Evolutionary conservation across 306 rosid genomes (phyloP), one percentile per base, ranked within the genome.

Genomic region (Dicorynia guianensis): DNA sequence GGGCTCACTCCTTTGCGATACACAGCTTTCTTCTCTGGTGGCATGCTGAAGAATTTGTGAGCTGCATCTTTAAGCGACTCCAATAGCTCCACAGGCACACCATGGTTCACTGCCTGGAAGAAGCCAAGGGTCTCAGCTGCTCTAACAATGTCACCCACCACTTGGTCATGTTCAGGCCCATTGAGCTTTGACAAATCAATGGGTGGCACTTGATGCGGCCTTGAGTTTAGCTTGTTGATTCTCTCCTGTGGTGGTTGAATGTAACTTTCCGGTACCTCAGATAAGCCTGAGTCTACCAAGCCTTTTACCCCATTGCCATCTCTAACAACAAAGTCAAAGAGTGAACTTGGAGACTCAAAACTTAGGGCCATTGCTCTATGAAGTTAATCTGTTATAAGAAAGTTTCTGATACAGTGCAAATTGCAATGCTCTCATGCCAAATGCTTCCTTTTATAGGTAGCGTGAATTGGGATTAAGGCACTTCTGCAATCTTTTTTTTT

Each of bases 291-390:
- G 44, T 90, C 96, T 33, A 81, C 83, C 44, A 88, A 36, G 18
- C 96, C 88, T 50, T 90, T 90, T 6, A 86, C 91, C 0, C 96
- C 93, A 65, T 90, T 73, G 25, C 96, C 93, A 55, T 85, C 87
- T 76, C 47, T 53, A 0, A 89, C 90, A 9, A 87, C 88, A 42
- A 87, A 89, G 63, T 87, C 68, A 62, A 79, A 86, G 5, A 88
- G 84, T 10, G 91, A 80, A 60, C 42, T 78, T 62, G 76, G 75
- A 4, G 79, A 54, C 15, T 67, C 60, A 43, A 67, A 71, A 71
- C 39, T 78, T 58, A 73, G 76, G 65, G 83, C 82, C 91, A 86
- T 86, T 57, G 30, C 9, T 33, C 3, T 11, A 12, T 49, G 55
- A 35, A 35, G 36, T 4, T 35, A 53, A 2, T 3, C 14, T 65